Evolutionary conservation across 306 rosid genomes (phyloP).

Genomic region (Chamaecrista fasciculata): DNA sequence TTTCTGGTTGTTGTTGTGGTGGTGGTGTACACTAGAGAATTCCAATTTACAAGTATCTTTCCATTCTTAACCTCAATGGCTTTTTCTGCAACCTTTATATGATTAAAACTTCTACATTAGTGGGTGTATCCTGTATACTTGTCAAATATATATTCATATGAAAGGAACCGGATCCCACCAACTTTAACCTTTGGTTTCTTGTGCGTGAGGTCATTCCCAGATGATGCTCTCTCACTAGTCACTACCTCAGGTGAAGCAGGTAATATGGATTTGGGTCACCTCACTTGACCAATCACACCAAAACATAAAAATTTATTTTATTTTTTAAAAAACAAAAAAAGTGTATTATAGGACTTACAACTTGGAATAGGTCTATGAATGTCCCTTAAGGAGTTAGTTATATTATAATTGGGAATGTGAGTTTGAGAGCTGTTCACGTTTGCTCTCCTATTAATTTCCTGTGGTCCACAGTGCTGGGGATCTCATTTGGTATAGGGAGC

Average conservation of each 20-base stretch:
- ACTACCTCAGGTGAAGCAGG: background rate
- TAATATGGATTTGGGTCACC: background rate
- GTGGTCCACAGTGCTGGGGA: background rate
- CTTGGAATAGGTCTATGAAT: background rate
- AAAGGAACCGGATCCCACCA: background rate
- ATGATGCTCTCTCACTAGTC: background rate
- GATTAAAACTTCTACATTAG: background rate
- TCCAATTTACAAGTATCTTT: background rate
- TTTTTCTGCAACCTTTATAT: conserved; percentile 4
- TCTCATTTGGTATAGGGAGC: background rate
- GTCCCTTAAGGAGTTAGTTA: background rate
- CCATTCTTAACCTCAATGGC: conserved; percentile 1
- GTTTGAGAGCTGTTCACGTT: background rate
- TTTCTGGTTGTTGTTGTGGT: conserved; percentile 3
- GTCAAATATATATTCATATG: no score
- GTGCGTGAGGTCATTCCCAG: background rate
- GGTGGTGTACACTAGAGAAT: background rate
- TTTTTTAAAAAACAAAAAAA: no score
- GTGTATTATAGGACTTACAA: background rate
- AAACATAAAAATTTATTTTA: no score
- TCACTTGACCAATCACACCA: background rate
- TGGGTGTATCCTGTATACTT: background rate
- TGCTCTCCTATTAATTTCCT: background rate
- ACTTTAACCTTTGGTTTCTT: conserved; percentile 6
- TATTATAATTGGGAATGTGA: background rate